Percentiles rank a stretch among this genome's conserved stretches.
Evolutionary conservation across 2,329 filamentous ascomycete genomes (phyloP).

Genomic region (Colletotrichum acutatum): DNA sequence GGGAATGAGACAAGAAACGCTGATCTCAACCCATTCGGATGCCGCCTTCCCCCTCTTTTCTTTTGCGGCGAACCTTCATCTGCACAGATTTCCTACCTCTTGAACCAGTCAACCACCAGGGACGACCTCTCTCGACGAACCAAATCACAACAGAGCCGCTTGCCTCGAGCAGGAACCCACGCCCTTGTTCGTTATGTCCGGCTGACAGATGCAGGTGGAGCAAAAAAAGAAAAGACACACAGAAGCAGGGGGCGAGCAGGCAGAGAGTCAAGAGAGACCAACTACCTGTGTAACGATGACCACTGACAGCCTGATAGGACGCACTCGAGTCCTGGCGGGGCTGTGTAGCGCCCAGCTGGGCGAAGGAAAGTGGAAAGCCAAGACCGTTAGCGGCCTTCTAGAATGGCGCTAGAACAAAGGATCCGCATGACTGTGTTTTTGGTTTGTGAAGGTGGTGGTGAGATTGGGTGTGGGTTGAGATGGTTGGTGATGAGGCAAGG

Average conservation of each 20-base stretch:
- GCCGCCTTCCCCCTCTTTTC: not conserved
- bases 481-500: not conserved
- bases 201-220: slow-evolving; percentile 11
- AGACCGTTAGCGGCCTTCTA: slow-evolving; percentile 22
- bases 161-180: not conserved
- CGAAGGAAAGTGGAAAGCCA: not conserved
- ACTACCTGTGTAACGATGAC: no score
- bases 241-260: not conserved
- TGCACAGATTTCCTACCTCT: not conserved
- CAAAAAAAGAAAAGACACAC: not conserved
- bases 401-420: slow-evolving; percentile 36
- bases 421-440: not conserved
- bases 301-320: not conserved
- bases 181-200: slow-evolving; percentile 13
- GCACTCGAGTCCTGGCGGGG: not conserved
- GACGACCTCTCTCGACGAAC: slow-evolving; percentile 5
- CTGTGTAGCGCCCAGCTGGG: slow-evolving; percentile 1
- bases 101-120: not conserved
- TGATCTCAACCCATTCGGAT: not conserved
- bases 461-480: not conserved
- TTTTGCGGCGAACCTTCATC: not conserved
- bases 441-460: not conserved
- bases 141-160: not conserved
- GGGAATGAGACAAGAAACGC: slow-evolving; percentile 8
- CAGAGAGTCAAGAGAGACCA: not conserved